phyloP scores from a whole-genome alignment of 192 early-diverging fungal genomes.

The Backusella liffmaniae region DNA sequence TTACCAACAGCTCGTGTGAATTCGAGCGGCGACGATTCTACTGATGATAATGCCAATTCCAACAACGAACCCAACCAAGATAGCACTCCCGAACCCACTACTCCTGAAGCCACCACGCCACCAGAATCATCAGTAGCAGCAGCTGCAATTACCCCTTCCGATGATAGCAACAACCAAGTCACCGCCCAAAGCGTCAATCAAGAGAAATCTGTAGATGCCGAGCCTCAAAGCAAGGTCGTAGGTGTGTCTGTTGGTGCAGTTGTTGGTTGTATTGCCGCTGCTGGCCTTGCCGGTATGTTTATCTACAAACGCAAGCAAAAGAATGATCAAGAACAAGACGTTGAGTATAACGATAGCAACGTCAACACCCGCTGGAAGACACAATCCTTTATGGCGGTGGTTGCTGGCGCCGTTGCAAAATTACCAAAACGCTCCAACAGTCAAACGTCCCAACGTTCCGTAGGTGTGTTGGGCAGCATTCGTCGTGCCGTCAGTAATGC shows the following conservation, averaged over 20 bases:
- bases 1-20: background rate
- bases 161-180: background rate
- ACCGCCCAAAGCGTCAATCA: slow-evolving; percentile 16
- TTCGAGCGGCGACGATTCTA: background rate
- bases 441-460: background rate
- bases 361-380: slow-evolving; percentile 36
- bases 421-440: slow-evolving; percentile 22
- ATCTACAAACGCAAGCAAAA: slow-evolving; percentile 20
- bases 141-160: background rate
- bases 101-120: background rate
- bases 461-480: slow-evolving; percentile 17
- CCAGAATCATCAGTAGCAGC: background rate
- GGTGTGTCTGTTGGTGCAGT: slow-evolving; percentile 30
- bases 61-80: background rate
- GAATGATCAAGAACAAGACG: slow-evolving; percentile 11
- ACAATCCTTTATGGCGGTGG: slow-evolving; percentile 32
- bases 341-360: slow-evolving; percentile 10
- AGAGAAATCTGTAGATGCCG: slow-evolving; percentile 4
- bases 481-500: slow-evolving; percentile 28
- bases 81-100: background rate
- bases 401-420: slow-evolving; percentile 32
- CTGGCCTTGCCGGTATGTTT: slow-evolving; percentile 34
- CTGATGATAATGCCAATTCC: background rate
- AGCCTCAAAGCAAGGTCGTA: slow-evolving; percentile 25
- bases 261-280: slow-evolving; percentile 34